Conservation (phyloP, 1,284 basidiomycete species). For the Prillingera fragicola region DNA sequence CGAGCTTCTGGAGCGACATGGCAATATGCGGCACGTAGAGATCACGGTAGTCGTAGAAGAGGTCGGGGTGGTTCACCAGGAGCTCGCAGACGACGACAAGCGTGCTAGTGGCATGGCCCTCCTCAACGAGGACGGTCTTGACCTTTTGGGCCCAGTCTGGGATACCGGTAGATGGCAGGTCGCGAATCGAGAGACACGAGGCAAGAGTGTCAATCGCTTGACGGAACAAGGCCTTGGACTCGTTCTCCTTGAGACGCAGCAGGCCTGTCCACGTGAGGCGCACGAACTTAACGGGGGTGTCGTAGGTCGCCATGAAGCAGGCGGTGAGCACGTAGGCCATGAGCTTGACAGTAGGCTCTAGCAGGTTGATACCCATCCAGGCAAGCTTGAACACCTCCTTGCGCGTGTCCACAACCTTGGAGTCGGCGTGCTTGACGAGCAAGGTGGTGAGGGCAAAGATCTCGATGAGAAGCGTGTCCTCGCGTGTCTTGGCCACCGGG, state of each 20-base stretch:
- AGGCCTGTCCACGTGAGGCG: slow-evolving; percentile 90
- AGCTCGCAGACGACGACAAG: slow-evolving; percentile 86
- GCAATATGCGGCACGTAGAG: slow-evolving; percentile 96
- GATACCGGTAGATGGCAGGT: slow-evolving; percentile 55
- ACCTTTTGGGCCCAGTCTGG: slow-evolving; percentile 88
- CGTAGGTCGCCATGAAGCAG: slow-evolving; percentile 88
- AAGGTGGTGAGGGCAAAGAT: slow-evolving; percentile 84
- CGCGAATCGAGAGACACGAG: slow-evolving; percentile 65
- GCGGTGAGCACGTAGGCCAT: slow-evolving; percentile 88
- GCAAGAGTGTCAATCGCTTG: slow-evolving; percentile 89
- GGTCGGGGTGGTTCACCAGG: slow-evolving; percentile 81
- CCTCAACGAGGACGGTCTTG: slow-evolving; percentile 80
- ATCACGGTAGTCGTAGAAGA: slow-evolving; percentile 90
- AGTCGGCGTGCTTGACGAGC: slow-evolving; percentile 76
- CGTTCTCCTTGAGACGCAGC: slow-evolving; percentile 74
- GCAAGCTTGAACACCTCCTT: slow-evolving; percentile 95
- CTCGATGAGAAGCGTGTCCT: slow-evolving; percentile 70
- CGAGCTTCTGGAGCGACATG: slow-evolving; percentile 80
- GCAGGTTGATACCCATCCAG: slow-evolving; percentile 73
- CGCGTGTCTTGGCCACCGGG: slow-evolving; percentile 30
- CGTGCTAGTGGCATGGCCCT: slow-evolving; percentile 74
- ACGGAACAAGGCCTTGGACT: slow-evolving; percentile 68
- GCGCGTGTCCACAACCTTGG: slow-evolving; percentile 70
- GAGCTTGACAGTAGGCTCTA: slow-evolving; percentile 77
- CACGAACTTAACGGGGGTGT: slow-evolving; percentile 88